These are phyloP conservation scores for Papiliotrema nemorosa DNA, from an alignment of 1,284 basidiomycete species.

Conservation along the genomic window DNA sequence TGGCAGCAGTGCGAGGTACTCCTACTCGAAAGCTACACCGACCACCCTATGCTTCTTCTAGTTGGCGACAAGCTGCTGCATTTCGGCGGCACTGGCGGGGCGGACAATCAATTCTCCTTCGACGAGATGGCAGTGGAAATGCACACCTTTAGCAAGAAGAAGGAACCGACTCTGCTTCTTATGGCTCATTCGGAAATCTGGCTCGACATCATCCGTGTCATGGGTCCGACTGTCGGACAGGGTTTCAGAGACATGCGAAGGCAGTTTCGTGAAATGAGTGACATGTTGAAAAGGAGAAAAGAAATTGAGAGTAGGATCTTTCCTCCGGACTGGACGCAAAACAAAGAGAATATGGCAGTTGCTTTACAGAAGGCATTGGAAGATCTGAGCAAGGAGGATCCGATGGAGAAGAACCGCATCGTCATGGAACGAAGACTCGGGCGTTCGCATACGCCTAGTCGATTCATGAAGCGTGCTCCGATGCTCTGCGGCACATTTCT, in stretches of 20 bases:
- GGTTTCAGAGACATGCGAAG: not conserved
- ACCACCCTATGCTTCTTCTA: conserved; percentile 8
- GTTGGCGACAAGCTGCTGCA: not conserved
- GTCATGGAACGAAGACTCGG: no score
- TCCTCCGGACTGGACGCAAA: not conserved
- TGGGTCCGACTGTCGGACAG: not conserved
- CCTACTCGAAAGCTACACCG: conserved; percentile 8
- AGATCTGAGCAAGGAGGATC: not conserved
- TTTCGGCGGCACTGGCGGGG: no score
- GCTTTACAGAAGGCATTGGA: not conserved
- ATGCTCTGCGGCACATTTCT: conserved; percentile 16
- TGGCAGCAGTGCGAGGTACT: conserved; percentile 10
- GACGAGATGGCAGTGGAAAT: conserved; percentile 17
- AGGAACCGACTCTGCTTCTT: conserved; percentile 5
- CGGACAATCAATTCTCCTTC: conserved; percentile 7
- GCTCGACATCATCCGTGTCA: conserved; percentile 10
- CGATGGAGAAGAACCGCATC: not conserved
- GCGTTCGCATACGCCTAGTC: not conserved
- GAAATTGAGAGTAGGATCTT: not conserved
- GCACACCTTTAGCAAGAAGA: conserved; percentile 5
- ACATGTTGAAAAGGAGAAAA: not conserved
- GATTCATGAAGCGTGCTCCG: conserved; percentile 10
- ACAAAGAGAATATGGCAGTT: not conserved
- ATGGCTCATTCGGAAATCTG: conserved; percentile 12
- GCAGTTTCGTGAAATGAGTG: conserved; percentile 1